These are phyloP conservation scores for Dactylonectria estremocensis DNA, from an alignment of 2,329 filamentous ascomycete species.

Conservation along the genomic window DNA sequence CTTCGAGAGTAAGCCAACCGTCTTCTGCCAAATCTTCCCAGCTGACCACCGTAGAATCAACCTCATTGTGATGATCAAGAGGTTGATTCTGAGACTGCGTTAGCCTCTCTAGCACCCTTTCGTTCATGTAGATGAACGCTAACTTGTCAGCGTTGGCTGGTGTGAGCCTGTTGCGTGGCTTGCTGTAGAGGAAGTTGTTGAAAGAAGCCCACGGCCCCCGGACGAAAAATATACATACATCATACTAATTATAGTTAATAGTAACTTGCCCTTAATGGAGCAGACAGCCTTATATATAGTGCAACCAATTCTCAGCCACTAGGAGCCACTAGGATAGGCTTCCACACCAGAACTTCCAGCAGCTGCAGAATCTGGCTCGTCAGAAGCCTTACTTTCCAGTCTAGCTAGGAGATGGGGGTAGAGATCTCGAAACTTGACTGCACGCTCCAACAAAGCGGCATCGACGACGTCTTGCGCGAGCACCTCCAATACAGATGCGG, in stretches of 20 bases:
- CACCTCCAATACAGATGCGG: not conserved
- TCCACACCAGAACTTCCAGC: too few relatives aligned
- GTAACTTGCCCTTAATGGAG: too few relatives aligned
- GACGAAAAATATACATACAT: too few relatives aligned
- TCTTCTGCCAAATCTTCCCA: not conserved
- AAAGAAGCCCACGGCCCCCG: too few relatives aligned
- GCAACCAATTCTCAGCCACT: too few relatives aligned
- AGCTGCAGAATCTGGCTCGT: not conserved
- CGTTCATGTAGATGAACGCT: too few relatives aligned
- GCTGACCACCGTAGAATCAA: not conserved
- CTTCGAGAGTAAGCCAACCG: not conserved
- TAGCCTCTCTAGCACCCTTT: not conserved
- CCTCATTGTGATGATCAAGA: not conserved
- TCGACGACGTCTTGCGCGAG: not conserved
- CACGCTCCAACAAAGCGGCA: not conserved
- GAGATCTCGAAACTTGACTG: not conserved
- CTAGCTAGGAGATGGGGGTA: not conserved
- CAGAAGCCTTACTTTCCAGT: conserved; percentile 1
- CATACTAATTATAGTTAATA: too few relatives aligned
- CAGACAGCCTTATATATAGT: too few relatives aligned
- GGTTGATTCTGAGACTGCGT: not conserved
- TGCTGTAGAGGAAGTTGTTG: too few relatives aligned
- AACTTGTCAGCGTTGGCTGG: too few relatives aligned
- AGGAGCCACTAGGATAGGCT: too few relatives aligned
- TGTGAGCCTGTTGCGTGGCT: too few relatives aligned